These are phyloP conservation scores for Solanum commersonii DNA, from an alignment of 257 asterid species.

Conservation along the genomic window DNA sequence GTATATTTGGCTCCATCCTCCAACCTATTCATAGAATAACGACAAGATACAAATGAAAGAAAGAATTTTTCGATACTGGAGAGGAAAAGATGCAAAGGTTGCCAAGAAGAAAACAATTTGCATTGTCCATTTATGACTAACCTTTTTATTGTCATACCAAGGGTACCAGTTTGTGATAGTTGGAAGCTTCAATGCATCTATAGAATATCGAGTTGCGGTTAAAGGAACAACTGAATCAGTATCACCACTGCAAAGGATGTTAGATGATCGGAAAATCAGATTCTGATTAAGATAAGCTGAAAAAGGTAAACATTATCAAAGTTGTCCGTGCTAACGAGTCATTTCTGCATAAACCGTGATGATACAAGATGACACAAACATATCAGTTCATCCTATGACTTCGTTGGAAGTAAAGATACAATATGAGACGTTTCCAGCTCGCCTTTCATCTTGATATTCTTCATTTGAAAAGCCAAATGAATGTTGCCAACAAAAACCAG, in stretches of 20 bases:
- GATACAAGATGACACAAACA: background rate
- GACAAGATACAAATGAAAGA: background rate
- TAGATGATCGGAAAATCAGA: background rate
- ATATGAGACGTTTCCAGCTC: background rate
- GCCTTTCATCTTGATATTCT: background rate
- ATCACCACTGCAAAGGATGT: constrained; percentile 58
- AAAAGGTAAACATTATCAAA: background rate
- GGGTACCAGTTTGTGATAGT: constrained; percentile 74
- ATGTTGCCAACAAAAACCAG: background rate
- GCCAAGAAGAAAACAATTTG: background rate
- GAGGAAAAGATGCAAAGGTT: background rate
- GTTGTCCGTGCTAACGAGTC: background rate
- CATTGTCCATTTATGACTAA: constrained; percentile 11
- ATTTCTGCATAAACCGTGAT: background rate
- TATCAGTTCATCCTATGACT: background rate
- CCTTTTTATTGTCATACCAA: constrained; percentile 82
- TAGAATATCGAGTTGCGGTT: constrained; percentile 94
- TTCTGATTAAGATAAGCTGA: background rate
- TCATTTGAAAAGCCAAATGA: background rate
- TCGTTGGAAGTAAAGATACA: background rate
- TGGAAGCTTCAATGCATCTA: constrained; percentile 86
- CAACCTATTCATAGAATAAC: constrained; percentile 46
- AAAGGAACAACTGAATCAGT: constrained; percentile 91
- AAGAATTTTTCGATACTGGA: background rate
- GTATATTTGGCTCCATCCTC: constrained; percentile 98